Evolutionary conservation across 2,329 filamentous ascomycete genomes (phyloP).

Genomic region (Arthrobotrys conoides): DNA sequence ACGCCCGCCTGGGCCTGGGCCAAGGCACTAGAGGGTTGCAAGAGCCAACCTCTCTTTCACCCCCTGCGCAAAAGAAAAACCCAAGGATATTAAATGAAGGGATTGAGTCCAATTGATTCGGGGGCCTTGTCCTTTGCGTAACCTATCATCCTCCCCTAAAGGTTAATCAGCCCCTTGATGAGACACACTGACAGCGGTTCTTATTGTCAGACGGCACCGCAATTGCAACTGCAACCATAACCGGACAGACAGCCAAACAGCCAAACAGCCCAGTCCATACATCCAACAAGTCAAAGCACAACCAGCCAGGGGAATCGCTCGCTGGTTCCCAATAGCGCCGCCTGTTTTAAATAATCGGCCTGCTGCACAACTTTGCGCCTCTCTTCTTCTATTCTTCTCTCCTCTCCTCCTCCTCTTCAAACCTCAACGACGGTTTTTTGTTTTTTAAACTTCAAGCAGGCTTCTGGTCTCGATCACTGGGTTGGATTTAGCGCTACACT

Average conservation of each 20-base stretch:
- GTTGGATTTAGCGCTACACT: slow-evolving; percentile 61
- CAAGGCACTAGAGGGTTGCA: slow-evolving; percentile 29
- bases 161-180: slow-evolving; percentile 30
- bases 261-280: not conserved
- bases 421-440: slow-evolving; percentile 59
- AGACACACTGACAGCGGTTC: slow-evolving; percentile 44
- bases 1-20: slow-evolving; percentile 28
- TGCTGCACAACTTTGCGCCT: slow-evolving; percentile 37
- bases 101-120: slow-evolving; percentile 49
- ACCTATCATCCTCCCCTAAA: slow-evolving; percentile 55
- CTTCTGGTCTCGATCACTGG: slow-evolving; percentile 60
- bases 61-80: slow-evolving; percentile 36
- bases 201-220: slow-evolving; percentile 38
- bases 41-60: slow-evolving; percentile 31
- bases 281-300: slow-evolving; percentile 20
- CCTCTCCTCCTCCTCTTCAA: slow-evolving; percentile 41
- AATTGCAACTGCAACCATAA: slow-evolving; percentile 42
- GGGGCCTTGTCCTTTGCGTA: slow-evolving; percentile 53
- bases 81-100: slow-evolving; percentile 50
- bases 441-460: slow-evolving; percentile 53
- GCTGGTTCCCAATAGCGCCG: slow-evolving; percentile 50
- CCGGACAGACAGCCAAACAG: slow-evolving; percentile 23
- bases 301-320: slow-evolving; percentile 33
- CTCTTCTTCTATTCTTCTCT: slow-evolving; percentile 38
- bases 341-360: slow-evolving; percentile 61